Evolutionary conservation across 768 basidiomycete genomes (phyloP).

Genomic region (Chalciporus pseudorubinellus): DNA sequence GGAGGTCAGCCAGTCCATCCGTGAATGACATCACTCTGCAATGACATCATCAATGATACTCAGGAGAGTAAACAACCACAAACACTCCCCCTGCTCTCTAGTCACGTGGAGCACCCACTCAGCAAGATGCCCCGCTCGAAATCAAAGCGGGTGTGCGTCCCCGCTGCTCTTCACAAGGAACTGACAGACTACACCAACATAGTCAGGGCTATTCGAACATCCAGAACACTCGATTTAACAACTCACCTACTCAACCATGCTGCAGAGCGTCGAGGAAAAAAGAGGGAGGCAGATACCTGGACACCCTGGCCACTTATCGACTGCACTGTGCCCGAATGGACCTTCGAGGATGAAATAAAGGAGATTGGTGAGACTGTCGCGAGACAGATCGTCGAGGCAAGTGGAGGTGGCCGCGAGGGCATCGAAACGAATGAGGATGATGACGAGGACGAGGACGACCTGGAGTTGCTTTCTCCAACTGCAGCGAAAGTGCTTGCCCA

Average conservation of each 20-base stretch:
- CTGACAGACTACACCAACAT: constrained; percentile 66
- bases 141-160: constrained; percentile 40
- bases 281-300: constrained; percentile 48
- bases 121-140: neutral
- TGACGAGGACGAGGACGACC: constrained; percentile 31
- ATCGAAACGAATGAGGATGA: constrained; percentile 21
- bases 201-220: constrained; percentile 60
- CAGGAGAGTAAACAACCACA: constrained; percentile 6
- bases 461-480: constrained; percentile 26
- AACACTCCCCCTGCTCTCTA: neutral
- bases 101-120: neutral
- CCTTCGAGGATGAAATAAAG: constrained; percentile 64
- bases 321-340: constrained; percentile 66
- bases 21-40: constrained; percentile 18
- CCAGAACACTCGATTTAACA: constrained; percentile 55
- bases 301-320: constrained; percentile 79
- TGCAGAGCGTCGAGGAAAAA: constrained; percentile 14
- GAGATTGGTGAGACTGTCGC: constrained; percentile 42
- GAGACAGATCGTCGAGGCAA: constrained; percentile 12
- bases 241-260: constrained; percentile 42
- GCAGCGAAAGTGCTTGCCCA: constrained; percentile 39
- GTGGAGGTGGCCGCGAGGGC: neutral
- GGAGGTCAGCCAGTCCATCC: neutral
- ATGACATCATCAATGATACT: neutral
- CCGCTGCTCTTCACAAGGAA: constrained; percentile 58